Evolutionary conservation across 345 rosid genomes (phyloP), one percentile per base, ranked within the genome.

Genomic region (Boechera divaricarpa): DNA sequence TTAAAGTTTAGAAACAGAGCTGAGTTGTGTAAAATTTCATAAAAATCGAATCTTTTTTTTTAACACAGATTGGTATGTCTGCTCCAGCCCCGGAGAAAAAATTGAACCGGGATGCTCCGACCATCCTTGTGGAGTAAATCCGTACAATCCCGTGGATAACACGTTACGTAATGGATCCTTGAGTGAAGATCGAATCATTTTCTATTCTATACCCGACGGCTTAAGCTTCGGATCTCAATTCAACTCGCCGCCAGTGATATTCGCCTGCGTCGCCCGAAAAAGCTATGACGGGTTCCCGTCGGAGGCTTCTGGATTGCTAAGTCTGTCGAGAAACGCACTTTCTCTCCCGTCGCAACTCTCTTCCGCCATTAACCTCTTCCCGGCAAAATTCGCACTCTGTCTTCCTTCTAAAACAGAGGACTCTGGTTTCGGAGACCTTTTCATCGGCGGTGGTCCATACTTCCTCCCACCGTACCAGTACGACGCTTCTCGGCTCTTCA

Each of bases 371-470:
- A 54, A 54, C 8, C 59, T 28, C 36, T 54, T 54, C 59, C 59
- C 59, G 59, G 51, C 74, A 29, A 79, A 76, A 44, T 85, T 85
- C 24, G 83, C 86, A 6, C 53, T 85, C 11, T 85, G 88, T 31
- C 39, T 83, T 3, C 60, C 77, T 11, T 75, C 85, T 5, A 26
- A 68, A 24, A 11, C 56, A 4, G 56, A 52, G 32, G 36, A 10
- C 5, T 62, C 18, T 2, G 58, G 41, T 13, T 8, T 33, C 2
- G 86, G 86, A 0, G 63, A 39, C 48, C 8, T 81, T 5, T 44
- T 81, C 44, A 45, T 81, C 39, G 86, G 86, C 2, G 82, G 75
- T 0, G 83, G 76, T 5, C 80, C 84, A 0, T 82, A 84, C 16
- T 72, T 52, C 2, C 53, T 80, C 31, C 69, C 74, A 11, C 81